Evolutionary conservation across 305 asterid species (phyloP).

Genomic region (Nicotiana rustica): DNA sequence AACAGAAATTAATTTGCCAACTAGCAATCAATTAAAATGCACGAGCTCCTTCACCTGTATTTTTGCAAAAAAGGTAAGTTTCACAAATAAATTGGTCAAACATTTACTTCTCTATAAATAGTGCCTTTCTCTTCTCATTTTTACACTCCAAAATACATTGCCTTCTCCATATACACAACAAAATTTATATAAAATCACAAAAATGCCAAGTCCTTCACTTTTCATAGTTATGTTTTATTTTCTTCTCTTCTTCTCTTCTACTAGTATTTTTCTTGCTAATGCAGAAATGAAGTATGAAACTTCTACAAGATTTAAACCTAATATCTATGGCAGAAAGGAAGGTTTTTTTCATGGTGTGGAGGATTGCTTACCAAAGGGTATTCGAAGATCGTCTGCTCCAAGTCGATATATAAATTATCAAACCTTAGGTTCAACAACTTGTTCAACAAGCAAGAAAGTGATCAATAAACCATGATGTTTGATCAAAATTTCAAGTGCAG

Average conservation of each 20-base stretch:
- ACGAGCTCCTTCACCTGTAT: slow-evolving; percentile 44
- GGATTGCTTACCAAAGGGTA: slow-evolving; percentile 54
- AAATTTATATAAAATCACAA: neutral
- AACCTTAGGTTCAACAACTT: slow-evolving; percentile 38
- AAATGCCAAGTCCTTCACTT: slow-evolving; percentile 27
- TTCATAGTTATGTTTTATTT: slow-evolving; percentile 25
- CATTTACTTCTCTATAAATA: slow-evolving; percentile 36
- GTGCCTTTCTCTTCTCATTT: slow-evolving; percentile 16
- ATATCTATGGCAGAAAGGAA: neutral
- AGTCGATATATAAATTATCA: slow-evolving; percentile 51
- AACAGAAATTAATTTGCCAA: neutral
- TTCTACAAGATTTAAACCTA: slow-evolving; percentile 33
- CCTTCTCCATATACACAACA: neutral
- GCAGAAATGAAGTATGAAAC: neutral
- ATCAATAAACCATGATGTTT: slow-evolving; percentile 32
- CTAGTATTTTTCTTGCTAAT: neutral
- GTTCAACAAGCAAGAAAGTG: slow-evolving; percentile 32
- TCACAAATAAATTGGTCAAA: slow-evolving; percentile 20
- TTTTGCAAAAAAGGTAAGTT: slow-evolving; percentile 15
- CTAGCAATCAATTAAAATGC: slow-evolving; percentile 41
- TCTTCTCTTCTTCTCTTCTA: slow-evolving; percentile 22
- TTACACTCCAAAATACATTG: neutral
- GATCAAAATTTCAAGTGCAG: slow-evolving; percentile 11
- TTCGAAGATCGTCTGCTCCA: slow-evolving; percentile 46
- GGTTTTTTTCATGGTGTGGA: slow-evolving; percentile 36